Percentiles rank a stretch among this genome's conserved stretches.
phyloP scores from a whole-genome alignment of 2,329 filamentous ascomycete genomes.

The Tolypocladium ophioglossoides region DNA sequence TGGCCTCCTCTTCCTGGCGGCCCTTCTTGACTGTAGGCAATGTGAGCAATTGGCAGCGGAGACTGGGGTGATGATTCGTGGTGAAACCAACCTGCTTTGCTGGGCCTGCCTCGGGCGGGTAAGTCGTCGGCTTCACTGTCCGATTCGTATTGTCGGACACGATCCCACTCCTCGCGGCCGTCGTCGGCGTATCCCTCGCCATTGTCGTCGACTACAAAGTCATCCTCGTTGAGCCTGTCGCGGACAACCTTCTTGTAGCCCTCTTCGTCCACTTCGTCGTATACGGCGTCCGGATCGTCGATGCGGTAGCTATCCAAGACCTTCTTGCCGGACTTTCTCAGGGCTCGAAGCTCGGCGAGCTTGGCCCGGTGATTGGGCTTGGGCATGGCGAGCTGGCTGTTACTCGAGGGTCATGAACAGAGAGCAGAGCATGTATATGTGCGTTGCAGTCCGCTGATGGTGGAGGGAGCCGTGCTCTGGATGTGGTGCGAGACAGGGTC shows the following conservation, averaged over 20 bases:
- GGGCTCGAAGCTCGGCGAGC: slow-evolving; percentile 71
- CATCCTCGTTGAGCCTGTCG: slow-evolving; percentile 79
- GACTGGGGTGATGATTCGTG: neutral
- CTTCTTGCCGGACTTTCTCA: slow-evolving; percentile 85
- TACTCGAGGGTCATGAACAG: slow-evolving; percentile 7
- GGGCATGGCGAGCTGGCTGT: slow-evolving; percentile 19
- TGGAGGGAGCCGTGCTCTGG: neutral
- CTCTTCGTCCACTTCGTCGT: slow-evolving; percentile 94
- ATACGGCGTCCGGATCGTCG: slow-evolving; percentile 72
- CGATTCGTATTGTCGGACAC: slow-evolving; percentile 55
- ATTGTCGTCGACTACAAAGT: slow-evolving; percentile 98
- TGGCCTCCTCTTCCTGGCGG: slow-evolving; percentile 76
- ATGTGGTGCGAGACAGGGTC: neutral
- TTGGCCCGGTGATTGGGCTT: slow-evolving; percentile 33
- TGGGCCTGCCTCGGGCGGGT: slow-evolving; percentile 32
- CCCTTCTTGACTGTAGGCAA: slow-evolving; percentile 62
- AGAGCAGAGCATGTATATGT: neutral
- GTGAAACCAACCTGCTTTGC: slow-evolving; percentile 36
- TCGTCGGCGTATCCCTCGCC: slow-evolving; percentile 95
- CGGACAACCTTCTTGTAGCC: slow-evolving; percentile 95
- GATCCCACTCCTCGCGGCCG: slow-evolving; percentile 88
- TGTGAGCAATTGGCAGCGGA: slow-evolving; percentile 1
- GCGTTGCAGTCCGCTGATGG: neutral
- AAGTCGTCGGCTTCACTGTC: slow-evolving; percentile 52
- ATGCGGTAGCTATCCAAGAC: slow-evolving; percentile 80